These are phyloP conservation scores for Acacia pycnantha DNA, from an alignment of 331 rosid species.

Conservation along the genomic window DNA sequence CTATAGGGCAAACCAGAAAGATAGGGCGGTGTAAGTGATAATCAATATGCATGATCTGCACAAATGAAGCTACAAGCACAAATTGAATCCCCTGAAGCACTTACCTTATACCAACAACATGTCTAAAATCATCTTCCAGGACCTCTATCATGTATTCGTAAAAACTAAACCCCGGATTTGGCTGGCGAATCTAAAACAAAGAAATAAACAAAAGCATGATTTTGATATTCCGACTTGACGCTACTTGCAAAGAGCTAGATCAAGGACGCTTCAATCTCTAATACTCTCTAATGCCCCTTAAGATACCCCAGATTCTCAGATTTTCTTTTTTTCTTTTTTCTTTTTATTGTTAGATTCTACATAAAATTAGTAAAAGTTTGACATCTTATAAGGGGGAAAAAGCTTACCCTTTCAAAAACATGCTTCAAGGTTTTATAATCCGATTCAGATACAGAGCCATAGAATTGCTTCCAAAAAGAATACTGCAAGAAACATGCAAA, in stretches of 20 bases:
- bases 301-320: too few relatives aligned
- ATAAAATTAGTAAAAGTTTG: too few relatives aligned
- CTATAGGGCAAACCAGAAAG: too few relatives aligned
- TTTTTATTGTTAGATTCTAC: too few relatives aligned
- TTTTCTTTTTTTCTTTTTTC: too few relatives aligned
- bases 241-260: background rate
- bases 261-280: too few relatives aligned
- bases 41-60: too few relatives aligned
- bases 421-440: slow-evolving; percentile 58
- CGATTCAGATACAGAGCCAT: slow-evolving; percentile 56
- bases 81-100: slow-evolving; percentile 43
- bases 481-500: slow-evolving; percentile 41
- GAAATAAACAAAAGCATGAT: background rate
- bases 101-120: slow-evolving; percentile 75
- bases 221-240: background rate
- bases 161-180: slow-evolving; percentile 64
- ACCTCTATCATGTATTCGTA: slow-evolving; percentile 76
- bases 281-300: too few relatives aligned
- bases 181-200: slow-evolving; percentile 55
- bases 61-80: too few relatives aligned
- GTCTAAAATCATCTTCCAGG: slow-evolving; percentile 72
- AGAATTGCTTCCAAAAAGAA: slow-evolving; percentile 68
- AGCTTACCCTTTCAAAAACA: too few relatives aligned
- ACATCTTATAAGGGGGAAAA: too few relatives aligned
- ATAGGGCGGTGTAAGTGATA: too few relatives aligned